A percentile compares a stretch with the other conserved stretches of the same genome.
Conservation (phyloP, 345 rosid species). For the Corchorus olitorius region DNA sequence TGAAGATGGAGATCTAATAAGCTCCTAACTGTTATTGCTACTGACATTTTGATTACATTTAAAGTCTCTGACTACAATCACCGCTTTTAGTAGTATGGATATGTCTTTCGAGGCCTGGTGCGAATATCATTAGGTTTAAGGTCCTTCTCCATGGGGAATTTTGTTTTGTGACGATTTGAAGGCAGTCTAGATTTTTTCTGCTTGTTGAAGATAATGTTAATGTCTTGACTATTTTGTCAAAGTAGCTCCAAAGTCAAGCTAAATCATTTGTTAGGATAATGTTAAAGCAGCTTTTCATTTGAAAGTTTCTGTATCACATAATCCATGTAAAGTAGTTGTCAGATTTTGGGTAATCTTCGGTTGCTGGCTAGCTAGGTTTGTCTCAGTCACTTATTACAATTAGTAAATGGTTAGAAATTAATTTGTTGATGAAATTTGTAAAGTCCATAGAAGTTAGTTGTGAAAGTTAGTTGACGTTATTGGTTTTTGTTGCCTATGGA, state of each 20-base stretch:
- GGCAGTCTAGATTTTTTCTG: not conserved
- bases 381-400: too few relatives aligned
- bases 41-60: too few relatives aligned
- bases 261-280: not conserved
- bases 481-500: constrained; percentile 10
- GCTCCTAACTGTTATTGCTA: too few relatives aligned
- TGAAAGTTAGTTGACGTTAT: too few relatives aligned
- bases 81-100: constrained; percentile 3
- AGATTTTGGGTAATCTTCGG: not conserved
- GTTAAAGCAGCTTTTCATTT: not conserved
- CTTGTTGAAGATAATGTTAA: not conserved
- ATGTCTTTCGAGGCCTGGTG: not conserved
- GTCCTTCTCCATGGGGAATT: not conserved
- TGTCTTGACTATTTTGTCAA: not conserved
- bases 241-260: not conserved
- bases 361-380: not conserved
- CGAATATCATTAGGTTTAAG: not conserved
- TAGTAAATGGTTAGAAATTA: not conserved
- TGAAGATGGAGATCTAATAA: too few relatives aligned
- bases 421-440: constrained; percentile 21
- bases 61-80: not conserved
- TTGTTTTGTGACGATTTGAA: not conserved
- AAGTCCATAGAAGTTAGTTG: constrained; percentile 7
- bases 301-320: not conserved
- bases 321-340: constrained; percentile 9